phyloP scores from a whole-genome alignment of 179 eudicot species.

The Beta lomatogona region DNA sequence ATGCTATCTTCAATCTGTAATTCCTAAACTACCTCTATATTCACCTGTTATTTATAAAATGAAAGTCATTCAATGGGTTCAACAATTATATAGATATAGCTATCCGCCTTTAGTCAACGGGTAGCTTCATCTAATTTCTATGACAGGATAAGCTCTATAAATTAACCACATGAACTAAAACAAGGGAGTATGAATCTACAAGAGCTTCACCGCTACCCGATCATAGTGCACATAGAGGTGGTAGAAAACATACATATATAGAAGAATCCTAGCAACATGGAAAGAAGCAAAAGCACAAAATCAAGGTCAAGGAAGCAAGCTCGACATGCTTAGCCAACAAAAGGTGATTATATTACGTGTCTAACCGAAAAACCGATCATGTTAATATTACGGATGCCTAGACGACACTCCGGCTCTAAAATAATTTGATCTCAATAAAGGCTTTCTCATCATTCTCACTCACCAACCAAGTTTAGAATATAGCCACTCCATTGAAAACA shows the following conservation, averaged over 20 bases:
- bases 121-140: background rate
- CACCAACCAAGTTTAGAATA: slow-evolving; percentile 58
- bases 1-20: background rate
- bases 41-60: background rate
- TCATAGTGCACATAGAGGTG: slow-evolving; percentile 42
- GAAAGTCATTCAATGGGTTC: background rate
- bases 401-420: slow-evolving; percentile 1
- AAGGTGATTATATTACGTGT: background rate
- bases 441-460: slow-evolving; percentile 9
- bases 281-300: slow-evolving; percentile 22
- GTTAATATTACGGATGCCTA: slow-evolving; percentile 8
- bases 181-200: background rate
- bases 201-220: slow-evolving; percentile 33
- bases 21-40: background rate
- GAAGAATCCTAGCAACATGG: slow-evolving; percentile 50
- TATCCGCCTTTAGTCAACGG: too few species aligned
- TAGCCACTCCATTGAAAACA: slow-evolving; percentile 45
- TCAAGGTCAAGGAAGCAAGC: slow-evolving; percentile 19
- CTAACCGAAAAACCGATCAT: background rate
- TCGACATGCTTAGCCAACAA: background rate
- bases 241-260: slow-evolving; percentile 45
- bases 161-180: background rate
- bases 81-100: background rate
- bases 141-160: background rate
- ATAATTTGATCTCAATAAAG: background rate